Conservation (phyloP, 108 stramenopile species). For the Stephanodiscus triporus region DNA sequence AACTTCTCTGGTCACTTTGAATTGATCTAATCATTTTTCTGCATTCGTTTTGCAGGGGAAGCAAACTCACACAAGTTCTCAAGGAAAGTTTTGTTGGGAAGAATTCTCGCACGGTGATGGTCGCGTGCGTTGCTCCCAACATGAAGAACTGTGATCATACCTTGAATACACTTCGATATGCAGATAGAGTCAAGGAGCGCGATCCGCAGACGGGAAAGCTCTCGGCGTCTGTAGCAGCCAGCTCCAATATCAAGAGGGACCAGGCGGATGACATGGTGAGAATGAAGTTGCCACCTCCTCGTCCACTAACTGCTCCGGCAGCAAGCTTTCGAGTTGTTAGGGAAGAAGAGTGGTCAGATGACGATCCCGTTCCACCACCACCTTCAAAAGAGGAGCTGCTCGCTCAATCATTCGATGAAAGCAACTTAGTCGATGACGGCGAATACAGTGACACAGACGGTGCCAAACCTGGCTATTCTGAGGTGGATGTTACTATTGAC, state of each 20-base stretch:
- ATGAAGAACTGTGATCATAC: slow-evolving; percentile 96
- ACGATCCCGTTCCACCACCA: slow-evolving; percentile 36
- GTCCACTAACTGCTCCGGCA: slow-evolving; percentile 50
- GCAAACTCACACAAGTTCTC: slow-evolving; percentile 97
- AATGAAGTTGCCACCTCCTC: slow-evolving; percentile 18
- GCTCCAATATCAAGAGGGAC: slow-evolving; percentile 42
- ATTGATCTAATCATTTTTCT: background rate
- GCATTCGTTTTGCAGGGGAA: slow-evolving; percentile 61
- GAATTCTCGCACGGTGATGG: slow-evolving; percentile 95
- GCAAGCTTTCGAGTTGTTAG: slow-evolving; percentile 39
- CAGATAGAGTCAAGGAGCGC: slow-evolving; percentile 95
- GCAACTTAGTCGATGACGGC: background rate
- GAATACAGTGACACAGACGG: slow-evolving; percentile 8
- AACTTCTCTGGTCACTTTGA: background rate
- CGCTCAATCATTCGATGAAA: slow-evolving; percentile 5
- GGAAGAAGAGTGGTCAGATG: slow-evolving; percentile 37
- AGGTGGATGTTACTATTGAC: slow-evolving; percentile 24
- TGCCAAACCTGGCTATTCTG: slow-evolving; percentile 6
- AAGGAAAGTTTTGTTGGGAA: slow-evolving; percentile 95
- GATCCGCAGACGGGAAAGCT: slow-evolving; percentile 73
- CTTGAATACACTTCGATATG: slow-evolving; percentile 97
- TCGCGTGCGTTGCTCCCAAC: slow-evolving; percentile 94
- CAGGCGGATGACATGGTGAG: slow-evolving; percentile 7
- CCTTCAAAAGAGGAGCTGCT: slow-evolving; percentile 13
- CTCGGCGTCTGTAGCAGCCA: slow-evolving; percentile 40